Evolutionary conservation across 2,329 filamentous ascomycete genomes (phyloP).

Genomic region (Microcyclosporella mali): DNA sequence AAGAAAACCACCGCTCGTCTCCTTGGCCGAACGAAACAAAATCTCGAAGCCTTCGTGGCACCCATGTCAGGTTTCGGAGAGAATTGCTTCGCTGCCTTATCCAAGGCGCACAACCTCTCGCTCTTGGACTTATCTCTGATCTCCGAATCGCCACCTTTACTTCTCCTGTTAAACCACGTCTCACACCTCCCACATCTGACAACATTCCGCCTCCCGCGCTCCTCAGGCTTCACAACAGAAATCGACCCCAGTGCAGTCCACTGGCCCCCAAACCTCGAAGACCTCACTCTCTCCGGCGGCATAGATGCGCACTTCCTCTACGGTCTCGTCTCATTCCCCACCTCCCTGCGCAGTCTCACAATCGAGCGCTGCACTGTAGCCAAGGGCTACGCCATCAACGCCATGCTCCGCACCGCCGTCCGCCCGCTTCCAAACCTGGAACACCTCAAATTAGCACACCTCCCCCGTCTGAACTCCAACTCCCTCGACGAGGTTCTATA

Average conservation of each 20-base stretch:
- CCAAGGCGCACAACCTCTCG: conserved; percentile 48
- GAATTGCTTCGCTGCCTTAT: conserved; percentile 52
- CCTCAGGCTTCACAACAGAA: conserved; percentile 26
- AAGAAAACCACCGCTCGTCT: conserved; percentile 54
- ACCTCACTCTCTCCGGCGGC: conserved; percentile 40
- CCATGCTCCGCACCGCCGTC: conserved; percentile 33
- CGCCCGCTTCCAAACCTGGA: conserved; percentile 29
- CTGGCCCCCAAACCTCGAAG: conserved; percentile 41
- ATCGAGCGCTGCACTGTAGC: conserved; percentile 41
- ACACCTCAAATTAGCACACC: conserved; percentile 35
- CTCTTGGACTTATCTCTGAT: conserved; percentile 50
- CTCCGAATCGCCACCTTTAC: conserved; percentile 44
- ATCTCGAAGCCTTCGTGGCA: conserved; percentile 50
- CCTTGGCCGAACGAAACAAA: conserved; percentile 48
- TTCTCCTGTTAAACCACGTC: conserved; percentile 46
- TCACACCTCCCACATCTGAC: conserved; percentile 41
- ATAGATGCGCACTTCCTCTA: conserved; percentile 39
- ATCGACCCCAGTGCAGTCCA: conserved; percentile 13
- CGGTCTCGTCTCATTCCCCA: conserved; percentile 29
- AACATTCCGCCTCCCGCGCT: conserved; percentile 36
- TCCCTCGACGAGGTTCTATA: conserved; percentile 38
- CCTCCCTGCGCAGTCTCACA: conserved; percentile 32
- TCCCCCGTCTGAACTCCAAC: conserved; percentile 36
- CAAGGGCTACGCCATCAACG: conserved; percentile 31
- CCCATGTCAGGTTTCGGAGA: conserved; percentile 53